Evolutionary conservation across 352 stramenopile genomes (phyloP).

Genomic region (Phytophthora fragariae): DNA sequence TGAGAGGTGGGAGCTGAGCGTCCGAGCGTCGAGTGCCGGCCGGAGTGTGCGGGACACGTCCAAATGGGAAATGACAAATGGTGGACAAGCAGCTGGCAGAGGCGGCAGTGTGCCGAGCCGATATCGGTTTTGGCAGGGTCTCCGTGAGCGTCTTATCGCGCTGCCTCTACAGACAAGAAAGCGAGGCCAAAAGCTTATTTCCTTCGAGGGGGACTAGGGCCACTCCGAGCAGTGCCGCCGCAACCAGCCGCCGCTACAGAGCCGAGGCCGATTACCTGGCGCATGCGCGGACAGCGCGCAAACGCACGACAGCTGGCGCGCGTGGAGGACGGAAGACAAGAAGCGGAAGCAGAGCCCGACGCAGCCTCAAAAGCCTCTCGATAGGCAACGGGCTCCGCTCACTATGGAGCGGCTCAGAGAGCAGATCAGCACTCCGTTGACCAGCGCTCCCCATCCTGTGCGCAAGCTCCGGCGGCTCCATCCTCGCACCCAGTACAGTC

Average conservation of each 20-base stretch:
- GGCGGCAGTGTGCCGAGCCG: background rate
- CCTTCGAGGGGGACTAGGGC: conserved; percentile 29
- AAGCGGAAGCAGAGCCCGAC: too few relatives aligned
- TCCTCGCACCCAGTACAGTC: conserved; percentile 17
- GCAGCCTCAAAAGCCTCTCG: too few relatives aligned
- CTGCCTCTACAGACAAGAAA: conserved; percentile 48
- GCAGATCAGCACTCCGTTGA: conserved; percentile 18
- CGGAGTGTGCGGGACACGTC: conserved; percentile 38
- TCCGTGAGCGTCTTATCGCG: conserved; percentile 41
- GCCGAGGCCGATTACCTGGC: conserved; percentile 31
- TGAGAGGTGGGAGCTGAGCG: conserved; percentile 1
- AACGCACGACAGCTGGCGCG: conserved; percentile 34
- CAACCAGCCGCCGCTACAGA: conserved; percentile 25
- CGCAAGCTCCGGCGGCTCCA: conserved; percentile 28
- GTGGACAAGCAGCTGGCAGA: conserved; percentile 57
- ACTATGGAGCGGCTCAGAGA: conserved; percentile 18
- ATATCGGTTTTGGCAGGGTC: conserved; percentile 30
- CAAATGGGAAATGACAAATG: conserved; percentile 86
- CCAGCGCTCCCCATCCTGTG: conserved; percentile 36
- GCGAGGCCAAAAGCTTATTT: conserved; percentile 27
- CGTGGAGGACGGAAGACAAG: conserved; percentile 5
- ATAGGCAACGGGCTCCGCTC: conserved; percentile 14
- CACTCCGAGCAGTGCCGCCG: conserved; percentile 1
- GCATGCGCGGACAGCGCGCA: conserved; percentile 11
- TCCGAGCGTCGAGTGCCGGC: conserved; percentile 6